Evolutionary conservation across 176 grass and related monocot species (phyloP).

Genomic region (Panicum miliaceum): DNA sequence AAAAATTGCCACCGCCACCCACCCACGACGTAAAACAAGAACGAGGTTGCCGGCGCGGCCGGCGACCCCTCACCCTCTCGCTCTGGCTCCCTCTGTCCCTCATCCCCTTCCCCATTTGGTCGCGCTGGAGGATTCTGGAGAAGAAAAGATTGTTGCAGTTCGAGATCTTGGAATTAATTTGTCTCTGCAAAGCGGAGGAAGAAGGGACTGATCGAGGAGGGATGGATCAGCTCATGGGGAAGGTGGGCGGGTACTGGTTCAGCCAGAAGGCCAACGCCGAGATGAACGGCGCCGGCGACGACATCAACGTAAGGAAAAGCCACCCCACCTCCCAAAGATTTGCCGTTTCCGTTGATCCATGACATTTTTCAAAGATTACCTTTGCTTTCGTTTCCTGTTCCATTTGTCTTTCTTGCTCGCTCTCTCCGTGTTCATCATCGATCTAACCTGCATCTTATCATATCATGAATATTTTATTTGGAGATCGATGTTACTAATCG

Average conservation of each 20-base stretch:
- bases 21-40: background rate
- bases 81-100: too few relatives aligned
- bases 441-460: background rate
- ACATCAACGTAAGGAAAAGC: constrained; percentile 63
- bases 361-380: background rate
- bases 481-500: too few relatives aligned
- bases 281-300: constrained; percentile 65
- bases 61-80: background rate
- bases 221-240: constrained; percentile 94
- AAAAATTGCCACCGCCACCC: constrained; percentile 3
- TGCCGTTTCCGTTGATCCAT: background rate
- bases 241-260: constrained; percentile 82
- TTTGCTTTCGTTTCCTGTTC: background rate
- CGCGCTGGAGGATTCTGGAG: background rate
- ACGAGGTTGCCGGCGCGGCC: background rate
- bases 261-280: constrained; percentile 77
- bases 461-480: background rate
- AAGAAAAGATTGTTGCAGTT: background rate
- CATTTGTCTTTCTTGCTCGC: background rate
- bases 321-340: background rate
- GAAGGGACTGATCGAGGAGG: background rate
- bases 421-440: background rate
- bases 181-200: background rate
- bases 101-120: background rate
- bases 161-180: background rate